Evolutionary conservation across 73 alveolate genomes (phyloP).

Genomic region (Urostyla sp.): DNA sequence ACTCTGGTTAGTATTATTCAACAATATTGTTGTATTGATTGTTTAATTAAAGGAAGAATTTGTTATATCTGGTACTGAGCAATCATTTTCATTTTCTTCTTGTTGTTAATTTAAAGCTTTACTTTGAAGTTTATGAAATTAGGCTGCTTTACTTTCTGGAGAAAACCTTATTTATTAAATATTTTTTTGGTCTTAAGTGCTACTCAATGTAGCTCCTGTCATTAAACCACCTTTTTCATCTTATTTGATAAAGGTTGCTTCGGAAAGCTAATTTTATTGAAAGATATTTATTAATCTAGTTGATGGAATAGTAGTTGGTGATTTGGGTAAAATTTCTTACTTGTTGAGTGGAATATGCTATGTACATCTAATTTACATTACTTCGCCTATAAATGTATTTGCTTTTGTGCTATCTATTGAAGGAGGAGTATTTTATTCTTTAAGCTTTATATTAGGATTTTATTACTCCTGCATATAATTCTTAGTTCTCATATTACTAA

Average conservation of each 20-base stretch:
- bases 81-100: slow-evolving; percentile 21
- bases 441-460: too few relatives aligned
- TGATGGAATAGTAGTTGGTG: too few relatives aligned
- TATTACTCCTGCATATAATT: slow-evolving; percentile 25
- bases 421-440: too few relatives aligned
- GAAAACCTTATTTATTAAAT: background rate
- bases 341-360: too few relatives aligned
- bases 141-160: slow-evolving; percentile 32
- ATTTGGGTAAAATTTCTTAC: too few relatives aligned
- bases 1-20: slow-evolving; percentile 15
- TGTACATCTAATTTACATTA: too few relatives aligned
- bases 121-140: slow-evolving; percentile 21
- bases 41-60: slow-evolving; percentile 2
- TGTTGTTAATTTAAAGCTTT: slow-evolving; percentile 17
- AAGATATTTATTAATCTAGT: too few relatives aligned
- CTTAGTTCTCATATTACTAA: slow-evolving; percentile 25
- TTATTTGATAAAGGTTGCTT: too few relatives aligned
- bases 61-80: background rate
- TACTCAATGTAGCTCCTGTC: slow-evolving; percentile 3
- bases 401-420: too few relatives aligned
- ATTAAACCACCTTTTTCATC: background rate
- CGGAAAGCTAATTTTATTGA: too few relatives aligned
- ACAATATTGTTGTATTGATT: background rate
- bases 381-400: too few relatives aligned
- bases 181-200: background rate